Conservation (phyloP, 2,329 filamentous ascomycete species). For the Piedraia hortae region DNA sequence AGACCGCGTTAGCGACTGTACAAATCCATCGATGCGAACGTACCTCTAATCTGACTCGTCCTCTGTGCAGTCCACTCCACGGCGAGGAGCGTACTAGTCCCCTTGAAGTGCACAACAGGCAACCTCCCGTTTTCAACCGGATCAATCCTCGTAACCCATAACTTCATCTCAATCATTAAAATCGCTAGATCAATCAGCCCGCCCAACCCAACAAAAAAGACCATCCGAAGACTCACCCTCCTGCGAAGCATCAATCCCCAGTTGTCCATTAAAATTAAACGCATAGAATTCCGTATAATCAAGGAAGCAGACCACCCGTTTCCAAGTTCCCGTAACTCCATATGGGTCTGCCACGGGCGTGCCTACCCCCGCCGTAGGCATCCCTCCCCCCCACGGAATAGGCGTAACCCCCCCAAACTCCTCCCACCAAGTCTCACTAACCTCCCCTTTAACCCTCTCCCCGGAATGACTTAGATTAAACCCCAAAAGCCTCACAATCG, state of each 20-base stretch:
- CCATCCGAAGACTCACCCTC: too few relatives aligned
- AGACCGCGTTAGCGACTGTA: neutral
- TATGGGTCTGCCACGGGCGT: conserved; percentile 31
- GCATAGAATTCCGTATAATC: conserved; percentile 46
- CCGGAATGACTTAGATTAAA: conserved; percentile 32
- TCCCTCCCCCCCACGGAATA: conserved; percentile 2
- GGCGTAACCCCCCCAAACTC: too few relatives aligned
- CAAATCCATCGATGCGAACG: conserved; percentile 5
- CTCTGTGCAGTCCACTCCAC: conserved; percentile 36
- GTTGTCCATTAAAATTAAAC: conserved; percentile 52
- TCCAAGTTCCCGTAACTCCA: conserved; percentile 41
- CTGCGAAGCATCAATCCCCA: too few relatives aligned
- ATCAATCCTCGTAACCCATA: conserved; percentile 32
- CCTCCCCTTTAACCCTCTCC: conserved; percentile 18
- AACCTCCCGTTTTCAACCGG: conserved; percentile 23
- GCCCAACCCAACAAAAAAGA: too few relatives aligned
- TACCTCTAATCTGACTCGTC: conserved; percentile 38
- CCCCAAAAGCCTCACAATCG: conserved; percentile 39
- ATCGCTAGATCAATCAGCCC: too few relatives aligned
- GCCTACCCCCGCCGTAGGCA: conserved; percentile 4
- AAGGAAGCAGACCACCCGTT: conserved; percentile 25
- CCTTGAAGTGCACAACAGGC: conserved; percentile 43
- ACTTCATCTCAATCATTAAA: conserved; percentile 39
- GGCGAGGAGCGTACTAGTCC: conserved; percentile 30
- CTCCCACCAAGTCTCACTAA: conserved; percentile 1